These are phyloP conservation scores for Aleurites moluccanus DNA, from an alignment of 441 rosid species.

Conservation along the genomic window DNA sequence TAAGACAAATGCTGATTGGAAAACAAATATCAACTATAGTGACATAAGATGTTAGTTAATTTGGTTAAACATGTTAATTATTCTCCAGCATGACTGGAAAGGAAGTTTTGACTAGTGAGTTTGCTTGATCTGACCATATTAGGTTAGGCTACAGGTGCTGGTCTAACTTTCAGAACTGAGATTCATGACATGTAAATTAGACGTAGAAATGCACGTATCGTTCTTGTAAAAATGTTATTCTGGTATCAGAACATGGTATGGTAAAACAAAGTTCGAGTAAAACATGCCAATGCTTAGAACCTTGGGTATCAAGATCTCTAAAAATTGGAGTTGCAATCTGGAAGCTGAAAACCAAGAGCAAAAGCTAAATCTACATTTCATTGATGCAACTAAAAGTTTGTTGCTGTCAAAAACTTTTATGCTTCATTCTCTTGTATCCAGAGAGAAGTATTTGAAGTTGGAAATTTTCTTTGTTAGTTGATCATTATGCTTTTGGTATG, in stretches of 20 bases:
- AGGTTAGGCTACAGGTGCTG: background rate
- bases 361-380: background rate
- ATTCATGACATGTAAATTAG: background rate
- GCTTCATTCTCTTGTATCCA: background rate
- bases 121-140: background rate
- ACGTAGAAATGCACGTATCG: background rate
- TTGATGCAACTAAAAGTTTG: background rate
- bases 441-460: constrained; percentile 1
- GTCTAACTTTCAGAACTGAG: background rate
- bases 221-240: background rate
- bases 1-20: background rate
- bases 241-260: background rate
- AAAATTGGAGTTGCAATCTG: background rate
- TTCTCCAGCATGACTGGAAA: background rate
- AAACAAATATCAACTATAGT: background rate
- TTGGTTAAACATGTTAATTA: background rate
- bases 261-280: background rate
- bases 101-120: background rate
- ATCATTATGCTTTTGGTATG: background rate
- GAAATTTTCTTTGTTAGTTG: background rate
- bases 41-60: background rate
- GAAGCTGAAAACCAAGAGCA: background rate
- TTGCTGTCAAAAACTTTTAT: background rate
- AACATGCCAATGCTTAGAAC: background rate
- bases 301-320: background rate